Evolutionary conservation across 2,329 filamentous ascomycete genomes (phyloP).

Genomic region (Trichoderma breve): DNA sequence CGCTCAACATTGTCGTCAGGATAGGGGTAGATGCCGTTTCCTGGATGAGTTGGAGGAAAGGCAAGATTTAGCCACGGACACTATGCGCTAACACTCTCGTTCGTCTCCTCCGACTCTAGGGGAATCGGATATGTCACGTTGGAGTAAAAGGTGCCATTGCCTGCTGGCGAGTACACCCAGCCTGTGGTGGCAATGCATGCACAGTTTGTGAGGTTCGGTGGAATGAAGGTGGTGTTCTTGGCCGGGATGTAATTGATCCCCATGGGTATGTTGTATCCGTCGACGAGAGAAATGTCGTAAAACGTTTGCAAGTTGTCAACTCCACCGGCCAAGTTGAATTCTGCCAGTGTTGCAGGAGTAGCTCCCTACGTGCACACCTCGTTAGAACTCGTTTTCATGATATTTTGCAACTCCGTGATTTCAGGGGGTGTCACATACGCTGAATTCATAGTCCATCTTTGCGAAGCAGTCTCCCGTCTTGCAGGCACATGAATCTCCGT

Average conservation of each 20-base stretch:
- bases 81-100: conserved; percentile 61
- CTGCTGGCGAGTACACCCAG: conserved; percentile 54
- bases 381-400: not conserved
- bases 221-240: conserved; percentile 63
- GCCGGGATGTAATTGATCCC: conserved; percentile 61
- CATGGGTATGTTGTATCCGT: conserved; percentile 78
- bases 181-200: conserved; percentile 72
- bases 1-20: conserved; percentile 71
- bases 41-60: conserved; percentile 64
- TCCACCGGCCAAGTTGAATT: conserved; percentile 73
- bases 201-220: conserved; percentile 73
- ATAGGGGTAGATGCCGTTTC: conserved; percentile 76
- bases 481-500: conserved; percentile 65
- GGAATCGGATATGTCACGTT: conserved; percentile 66
- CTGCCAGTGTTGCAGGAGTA: conserved; percentile 72
- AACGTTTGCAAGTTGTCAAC: conserved; percentile 62
- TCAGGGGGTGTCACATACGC: conserved; percentile 49
- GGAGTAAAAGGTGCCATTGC: conserved; percentile 57
- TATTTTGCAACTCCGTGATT: too few relatives aligned
- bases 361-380: conserved; percentile 51
- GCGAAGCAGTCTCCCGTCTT: conserved; percentile 74
- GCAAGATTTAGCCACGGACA: conserved; percentile 78
- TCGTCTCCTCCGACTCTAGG: conserved; percentile 59
- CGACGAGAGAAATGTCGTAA: conserved; percentile 82
- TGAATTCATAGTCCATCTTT: conserved; percentile 64